Percentiles rank a stretch among this genome's conserved stretches.
Evolutionary conservation across 1,284 basidiomycete species (phyloP).

Genomic region (Ustilago nuda): DNA sequence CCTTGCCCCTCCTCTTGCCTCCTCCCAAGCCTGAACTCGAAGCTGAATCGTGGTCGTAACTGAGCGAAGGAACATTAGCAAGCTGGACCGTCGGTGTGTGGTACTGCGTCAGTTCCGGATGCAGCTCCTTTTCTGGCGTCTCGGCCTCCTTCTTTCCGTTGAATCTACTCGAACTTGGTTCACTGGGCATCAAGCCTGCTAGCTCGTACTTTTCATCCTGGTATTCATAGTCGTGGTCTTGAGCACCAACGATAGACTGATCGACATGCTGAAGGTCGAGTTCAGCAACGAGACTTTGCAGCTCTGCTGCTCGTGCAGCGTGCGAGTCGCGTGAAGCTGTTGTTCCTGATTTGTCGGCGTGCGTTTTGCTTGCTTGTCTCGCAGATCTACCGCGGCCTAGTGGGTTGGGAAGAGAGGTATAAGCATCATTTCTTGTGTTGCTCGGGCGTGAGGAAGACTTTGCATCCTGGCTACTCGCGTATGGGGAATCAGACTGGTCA

Average conservation of each 20-base stretch:
- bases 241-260: constrained; percentile 9
- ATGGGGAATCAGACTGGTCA: constrained; percentile 2
- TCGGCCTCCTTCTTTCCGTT: constrained; percentile 1
- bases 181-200: constrained; percentile 12
- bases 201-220: constrained; percentile 38
- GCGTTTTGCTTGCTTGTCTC: constrained; percentile 5
- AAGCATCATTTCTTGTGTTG: constrained; percentile 6
- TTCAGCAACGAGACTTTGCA: constrained; percentile 40
- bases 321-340: constrained; percentile 17
- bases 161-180: not conserved
- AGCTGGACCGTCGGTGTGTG: constrained; percentile 29
- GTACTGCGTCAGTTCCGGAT: constrained; percentile 47
- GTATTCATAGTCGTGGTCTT: constrained; percentile 24
- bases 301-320: constrained; percentile 20
- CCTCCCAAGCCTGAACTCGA: not conserved
- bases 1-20: not conserved
- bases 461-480: not conserved
- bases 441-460: not conserved
- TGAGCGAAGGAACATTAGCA: constrained; percentile 38
- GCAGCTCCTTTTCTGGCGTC: constrained; percentile 5
- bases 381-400: not conserved
- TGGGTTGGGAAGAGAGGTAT: constrained; percentile 11
- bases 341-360: not conserved
- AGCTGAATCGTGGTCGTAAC: constrained; percentile 17
- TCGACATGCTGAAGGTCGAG: constrained; percentile 42